phyloP scores from a whole-genome alignment of 768 basidiomycete genomes.

The Termitomyces sp. region DNA sequence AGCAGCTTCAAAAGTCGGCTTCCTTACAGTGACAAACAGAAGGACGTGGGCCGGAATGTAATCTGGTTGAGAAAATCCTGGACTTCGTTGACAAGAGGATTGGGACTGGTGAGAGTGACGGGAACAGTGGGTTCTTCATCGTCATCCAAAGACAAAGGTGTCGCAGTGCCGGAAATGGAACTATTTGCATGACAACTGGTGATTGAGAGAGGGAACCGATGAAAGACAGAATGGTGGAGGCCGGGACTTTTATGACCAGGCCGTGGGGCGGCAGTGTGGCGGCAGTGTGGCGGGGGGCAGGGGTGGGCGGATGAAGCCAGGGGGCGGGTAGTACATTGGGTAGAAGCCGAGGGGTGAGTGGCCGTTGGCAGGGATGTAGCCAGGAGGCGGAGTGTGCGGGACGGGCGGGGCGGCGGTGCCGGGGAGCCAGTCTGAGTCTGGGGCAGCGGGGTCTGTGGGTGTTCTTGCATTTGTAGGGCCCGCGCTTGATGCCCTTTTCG shows the following conservation, averaged over 20 bases:
- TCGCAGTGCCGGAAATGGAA: conserved; percentile 38
- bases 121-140: conserved; percentile 80
- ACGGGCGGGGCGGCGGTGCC: background rate
- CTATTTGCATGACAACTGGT: conserved; percentile 47
- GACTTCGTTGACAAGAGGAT: conserved; percentile 75
- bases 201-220: conserved; percentile 62
- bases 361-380: conserved; percentile 29
- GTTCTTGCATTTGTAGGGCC: no score
- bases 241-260: conserved; percentile 74
- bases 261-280: no score
- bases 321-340: conserved; percentile 34
- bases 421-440: conserved; percentile 1
- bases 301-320: conserved; percentile 27
- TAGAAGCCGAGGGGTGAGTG: conserved; percentile 22
- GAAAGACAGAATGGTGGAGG: conserved; percentile 84
- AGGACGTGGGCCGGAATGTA: conserved; percentile 79
- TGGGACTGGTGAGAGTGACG: conserved; percentile 81
- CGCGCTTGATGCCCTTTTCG: no score
- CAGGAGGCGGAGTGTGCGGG: conserved; percentile 19
- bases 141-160: conserved; percentile 57
- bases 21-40: conserved; percentile 77
- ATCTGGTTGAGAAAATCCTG: conserved; percentile 76
- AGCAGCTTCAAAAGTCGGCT: conserved; percentile 53
- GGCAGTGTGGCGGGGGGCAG: no score
- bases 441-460: background rate